Evolutionary conservation across 2,329 filamentous ascomycete genomes (phyloP).

Genomic region (Epichloe glyceriae): DNA sequence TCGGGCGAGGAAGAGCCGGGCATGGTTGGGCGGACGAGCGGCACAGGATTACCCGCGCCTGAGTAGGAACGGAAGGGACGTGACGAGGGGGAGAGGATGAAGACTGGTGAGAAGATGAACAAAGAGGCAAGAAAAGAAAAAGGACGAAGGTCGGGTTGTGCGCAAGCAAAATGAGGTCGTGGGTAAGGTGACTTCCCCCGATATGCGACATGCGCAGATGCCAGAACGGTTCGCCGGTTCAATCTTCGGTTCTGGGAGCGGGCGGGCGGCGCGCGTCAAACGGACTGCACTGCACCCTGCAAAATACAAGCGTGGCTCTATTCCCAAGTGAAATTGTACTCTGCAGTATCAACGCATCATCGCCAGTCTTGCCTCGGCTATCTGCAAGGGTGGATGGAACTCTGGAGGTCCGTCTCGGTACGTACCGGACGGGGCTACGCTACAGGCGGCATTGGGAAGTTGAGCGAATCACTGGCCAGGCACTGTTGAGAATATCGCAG

Average conservation of each 20-base stretch:
- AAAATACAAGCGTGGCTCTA: no score
- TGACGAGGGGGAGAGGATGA: background rate
- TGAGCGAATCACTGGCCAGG: no score
- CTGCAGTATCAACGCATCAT: no score
- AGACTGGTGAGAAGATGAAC: background rate
- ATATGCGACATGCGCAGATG: background rate
- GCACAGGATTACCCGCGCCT: background rate
- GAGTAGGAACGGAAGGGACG: background rate
- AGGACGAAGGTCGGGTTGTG: background rate
- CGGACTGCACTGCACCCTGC: no score
- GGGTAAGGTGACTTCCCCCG: constrained; percentile 5
- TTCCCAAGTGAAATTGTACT: no score
- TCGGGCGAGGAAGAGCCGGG: constrained; percentile 9
- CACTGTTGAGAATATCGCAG: no score
- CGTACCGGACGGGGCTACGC: no score
- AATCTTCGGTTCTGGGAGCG: background rate
- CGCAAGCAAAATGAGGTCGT: background rate
- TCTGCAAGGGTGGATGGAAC: no score
- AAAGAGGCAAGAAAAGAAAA: background rate
- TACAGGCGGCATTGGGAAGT: no score
- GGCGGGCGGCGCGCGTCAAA: no score
- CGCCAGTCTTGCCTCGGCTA: no score
- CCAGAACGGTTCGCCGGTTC: background rate
- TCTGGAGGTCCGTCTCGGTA: no score
- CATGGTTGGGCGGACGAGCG: background rate